Evolutionary conservation across 768 basidiomycete species (phyloP).

Genomic region (Panus rudis): DNA sequence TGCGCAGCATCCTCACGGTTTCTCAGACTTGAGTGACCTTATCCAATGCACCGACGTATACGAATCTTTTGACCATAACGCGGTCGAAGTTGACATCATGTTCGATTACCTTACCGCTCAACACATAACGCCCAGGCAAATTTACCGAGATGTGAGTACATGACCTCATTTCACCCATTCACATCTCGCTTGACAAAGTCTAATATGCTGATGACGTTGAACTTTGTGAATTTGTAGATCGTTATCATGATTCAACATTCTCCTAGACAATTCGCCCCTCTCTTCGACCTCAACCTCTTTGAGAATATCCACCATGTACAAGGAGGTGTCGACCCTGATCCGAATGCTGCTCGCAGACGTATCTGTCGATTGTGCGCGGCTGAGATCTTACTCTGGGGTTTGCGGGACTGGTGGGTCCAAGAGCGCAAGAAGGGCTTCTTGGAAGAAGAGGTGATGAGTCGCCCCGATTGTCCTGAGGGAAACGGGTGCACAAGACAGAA

Average conservation of each 20-base stretch:
- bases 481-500: slow-evolving; percentile 51
- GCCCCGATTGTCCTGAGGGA: slow-evolving; percentile 68
- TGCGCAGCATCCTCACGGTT: slow-evolving; percentile 61
- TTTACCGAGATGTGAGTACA: slow-evolving; percentile 66
- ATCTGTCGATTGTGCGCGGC: slow-evolving; percentile 71
- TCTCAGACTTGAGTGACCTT: slow-evolving; percentile 65
- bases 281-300: slow-evolving; percentile 68
- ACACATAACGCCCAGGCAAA: slow-evolving; percentile 56
- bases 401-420: slow-evolving; percentile 78
- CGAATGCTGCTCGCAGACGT: slow-evolving; percentile 48
- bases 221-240: slow-evolving; percentile 39
- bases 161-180: neutral
- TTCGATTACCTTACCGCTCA: slow-evolving; percentile 69
- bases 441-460: slow-evolving; percentile 44
- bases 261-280: slow-evolving; percentile 54
- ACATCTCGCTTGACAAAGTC: too few species aligned
- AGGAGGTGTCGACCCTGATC: slow-evolving; percentile 48
- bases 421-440: slow-evolving; percentile 67
- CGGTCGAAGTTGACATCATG: slow-evolving; percentile 77
- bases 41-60: slow-evolving; percentile 72
- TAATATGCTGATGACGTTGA: too few species aligned
- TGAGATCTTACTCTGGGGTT: slow-evolving; percentile 68
- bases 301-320: slow-evolving; percentile 56
- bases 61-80: slow-evolving; percentile 73
- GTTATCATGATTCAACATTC: slow-evolving; percentile 51